These are phyloP conservation scores for Chamaecyparis obtusa DNA, from an alignment of 75 land plant species.

Conservation along the genomic window DNA sequence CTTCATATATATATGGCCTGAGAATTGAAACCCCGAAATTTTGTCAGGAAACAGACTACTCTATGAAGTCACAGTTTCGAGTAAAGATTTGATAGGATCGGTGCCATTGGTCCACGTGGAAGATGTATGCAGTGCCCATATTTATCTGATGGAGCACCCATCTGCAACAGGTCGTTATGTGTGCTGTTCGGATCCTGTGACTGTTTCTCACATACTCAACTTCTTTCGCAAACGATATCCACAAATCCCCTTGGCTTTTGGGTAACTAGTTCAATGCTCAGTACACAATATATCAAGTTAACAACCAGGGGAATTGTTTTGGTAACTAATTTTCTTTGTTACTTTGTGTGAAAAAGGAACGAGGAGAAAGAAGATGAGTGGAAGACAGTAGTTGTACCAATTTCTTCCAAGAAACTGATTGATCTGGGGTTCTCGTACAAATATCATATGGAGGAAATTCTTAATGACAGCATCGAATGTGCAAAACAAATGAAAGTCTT, in stretches of 20 bases:
- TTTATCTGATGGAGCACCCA: slow-evolving; percentile 27
- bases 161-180: slow-evolving; percentile 13
- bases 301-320: no score
- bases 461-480: slow-evolving; percentile 48
- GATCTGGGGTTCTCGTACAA: slow-evolving; percentile 57
- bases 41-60: neutral
- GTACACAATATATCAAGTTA: neutral
- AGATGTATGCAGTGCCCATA: slow-evolving; percentile 36
- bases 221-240: neutral
- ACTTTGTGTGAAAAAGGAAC: slow-evolving; percentile 17
- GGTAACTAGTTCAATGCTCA: neutral
- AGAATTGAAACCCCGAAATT: neutral
- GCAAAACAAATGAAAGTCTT: slow-evolving; percentile 48
- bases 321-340: neutral
- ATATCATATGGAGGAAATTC: slow-evolving; percentile 66
- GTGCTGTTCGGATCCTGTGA: neutral
- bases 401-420: slow-evolving; percentile 55
- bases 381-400: slow-evolving; percentile 1
- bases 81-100: slow-evolving; percentile 15
- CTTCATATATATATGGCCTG: neutral
- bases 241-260: neutral
- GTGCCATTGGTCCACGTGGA: slow-evolving; percentile 28
- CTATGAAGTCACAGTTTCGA: neutral
- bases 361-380: slow-evolving; percentile 18
- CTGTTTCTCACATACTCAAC: neutral